Evolutionary conservation across 2,329 filamentous ascomycete genomes (phyloP).

Genomic region (Pseudogymnoascus sp.): DNA sequence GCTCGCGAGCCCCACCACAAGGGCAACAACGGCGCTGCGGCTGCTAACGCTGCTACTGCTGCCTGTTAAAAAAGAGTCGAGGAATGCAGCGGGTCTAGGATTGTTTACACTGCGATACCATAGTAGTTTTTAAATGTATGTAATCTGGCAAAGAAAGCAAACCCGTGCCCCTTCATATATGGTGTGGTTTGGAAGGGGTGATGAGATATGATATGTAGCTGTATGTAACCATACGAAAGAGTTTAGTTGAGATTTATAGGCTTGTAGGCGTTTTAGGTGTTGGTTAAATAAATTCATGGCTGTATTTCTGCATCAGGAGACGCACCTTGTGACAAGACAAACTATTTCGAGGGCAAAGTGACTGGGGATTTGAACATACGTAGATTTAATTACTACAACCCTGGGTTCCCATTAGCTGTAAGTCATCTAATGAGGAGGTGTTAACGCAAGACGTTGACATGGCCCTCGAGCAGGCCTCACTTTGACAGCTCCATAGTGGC

Average conservation of each 20-base stretch:
- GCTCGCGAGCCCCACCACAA: conserved; percentile 15
- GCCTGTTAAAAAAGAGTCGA: neutral
- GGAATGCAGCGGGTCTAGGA: neutral
- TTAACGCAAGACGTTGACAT: neutral
- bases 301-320: no score
- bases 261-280: neutral
- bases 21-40: conserved; percentile 17
- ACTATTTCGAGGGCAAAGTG: no score
- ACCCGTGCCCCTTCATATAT: neutral
- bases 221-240: neutral
- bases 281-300: neutral
- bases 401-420: neutral
- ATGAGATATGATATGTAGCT: neutral
- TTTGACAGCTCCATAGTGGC: neutral
- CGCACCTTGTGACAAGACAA: no score
- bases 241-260: neutral
- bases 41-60: neutral
- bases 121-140: neutral
- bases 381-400: no score
- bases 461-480: neutral
- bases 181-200: neutral
- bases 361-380: no score
- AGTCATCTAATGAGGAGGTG: neutral
- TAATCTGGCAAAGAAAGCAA: neutral
- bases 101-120: neutral